These are phyloP conservation scores for Senecio squalidus DNA, from an alignment of 140 eudicot species.

Conservation along the genomic window DNA sequence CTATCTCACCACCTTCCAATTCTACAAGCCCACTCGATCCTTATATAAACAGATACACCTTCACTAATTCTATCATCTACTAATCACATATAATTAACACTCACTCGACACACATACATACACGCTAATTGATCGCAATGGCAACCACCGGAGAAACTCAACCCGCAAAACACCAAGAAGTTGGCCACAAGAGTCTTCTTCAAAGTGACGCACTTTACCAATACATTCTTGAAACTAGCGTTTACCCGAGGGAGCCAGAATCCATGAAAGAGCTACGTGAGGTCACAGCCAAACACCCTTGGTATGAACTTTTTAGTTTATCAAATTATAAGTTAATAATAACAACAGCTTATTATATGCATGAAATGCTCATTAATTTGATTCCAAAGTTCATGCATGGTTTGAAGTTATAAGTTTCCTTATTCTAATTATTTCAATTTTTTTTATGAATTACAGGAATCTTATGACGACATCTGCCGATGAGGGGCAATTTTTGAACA, in stretches of 20 bases:
- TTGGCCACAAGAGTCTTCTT: constrained; percentile 83
- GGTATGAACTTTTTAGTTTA: constrained; percentile 32
- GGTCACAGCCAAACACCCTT: constrained; percentile 61
- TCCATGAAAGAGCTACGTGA: constrained; percentile 68
- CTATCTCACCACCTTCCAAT: constrained; percentile 4
- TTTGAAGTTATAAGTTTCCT: no score
- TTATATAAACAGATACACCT: neutral
- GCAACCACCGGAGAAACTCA: constrained; percentile 34
- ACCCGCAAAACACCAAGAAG: constrained; percentile 54
- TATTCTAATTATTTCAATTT: constrained; percentile 8
- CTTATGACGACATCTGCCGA: constrained; percentile 62
- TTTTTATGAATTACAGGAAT: constrained; percentile 29
- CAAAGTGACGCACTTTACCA: constrained; percentile 75
- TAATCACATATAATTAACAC: neutral
- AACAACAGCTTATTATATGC: no score
- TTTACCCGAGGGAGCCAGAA: constrained; percentile 59
- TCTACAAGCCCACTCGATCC: neutral
- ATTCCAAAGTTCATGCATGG: no score
- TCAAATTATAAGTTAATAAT: no score
- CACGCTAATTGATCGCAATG: constrained; percentile 13
- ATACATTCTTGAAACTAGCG: constrained; percentile 71
- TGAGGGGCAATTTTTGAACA: constrained; percentile 58
- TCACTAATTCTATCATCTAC: constrained; percentile 3
- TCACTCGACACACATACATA: neutral
- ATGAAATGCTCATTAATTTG: no score